Conservation (phyloP, 441 rosid species). For the Erysimum cheiri region DNA sequence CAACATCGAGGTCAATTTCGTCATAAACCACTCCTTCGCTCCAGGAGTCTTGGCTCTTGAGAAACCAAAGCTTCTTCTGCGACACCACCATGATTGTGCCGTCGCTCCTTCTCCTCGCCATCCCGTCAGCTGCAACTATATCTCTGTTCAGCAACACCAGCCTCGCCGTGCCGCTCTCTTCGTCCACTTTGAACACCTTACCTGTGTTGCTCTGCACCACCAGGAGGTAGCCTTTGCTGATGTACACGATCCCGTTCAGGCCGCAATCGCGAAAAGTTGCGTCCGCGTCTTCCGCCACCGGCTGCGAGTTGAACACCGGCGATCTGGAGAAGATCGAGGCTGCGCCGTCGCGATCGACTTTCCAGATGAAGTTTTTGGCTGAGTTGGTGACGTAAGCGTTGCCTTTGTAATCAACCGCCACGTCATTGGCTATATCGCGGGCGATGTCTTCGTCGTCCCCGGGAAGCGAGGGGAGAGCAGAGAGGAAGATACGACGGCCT, state of each 20-base stretch:
- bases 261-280: constrained; percentile 55
- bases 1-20: constrained; percentile 63
- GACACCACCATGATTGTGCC: constrained; percentile 79
- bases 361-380: constrained; percentile 79
- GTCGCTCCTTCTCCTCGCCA: constrained; percentile 66
- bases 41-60: constrained; percentile 85
- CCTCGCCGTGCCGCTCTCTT: constrained; percentile 70
- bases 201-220: constrained; percentile 91
- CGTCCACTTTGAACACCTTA: constrained; percentile 85
- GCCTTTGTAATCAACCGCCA: constrained; percentile 74
- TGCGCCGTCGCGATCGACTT: constrained; percentile 58
- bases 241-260: constrained; percentile 74
- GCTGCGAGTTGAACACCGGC: constrained; percentile 51
- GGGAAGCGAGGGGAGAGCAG: constrained; percentile 50
- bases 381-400: constrained; percentile 87
- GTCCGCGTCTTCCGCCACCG: constrained; percentile 45
- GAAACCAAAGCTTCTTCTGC: constrained; percentile 57
- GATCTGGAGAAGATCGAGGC: constrained; percentile 76
- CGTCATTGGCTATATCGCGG: constrained; percentile 68
- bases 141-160: constrained; percentile 56
- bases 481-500: constrained; percentile 64
- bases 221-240: constrained; percentile 76
- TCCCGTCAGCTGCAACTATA: constrained; percentile 61
- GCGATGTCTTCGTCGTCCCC: constrained; percentile 35
- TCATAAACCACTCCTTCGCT: constrained; percentile 76